Conservation (phyloP, 352 stramenopile species). For the Phytophthora hybrid region DNA sequence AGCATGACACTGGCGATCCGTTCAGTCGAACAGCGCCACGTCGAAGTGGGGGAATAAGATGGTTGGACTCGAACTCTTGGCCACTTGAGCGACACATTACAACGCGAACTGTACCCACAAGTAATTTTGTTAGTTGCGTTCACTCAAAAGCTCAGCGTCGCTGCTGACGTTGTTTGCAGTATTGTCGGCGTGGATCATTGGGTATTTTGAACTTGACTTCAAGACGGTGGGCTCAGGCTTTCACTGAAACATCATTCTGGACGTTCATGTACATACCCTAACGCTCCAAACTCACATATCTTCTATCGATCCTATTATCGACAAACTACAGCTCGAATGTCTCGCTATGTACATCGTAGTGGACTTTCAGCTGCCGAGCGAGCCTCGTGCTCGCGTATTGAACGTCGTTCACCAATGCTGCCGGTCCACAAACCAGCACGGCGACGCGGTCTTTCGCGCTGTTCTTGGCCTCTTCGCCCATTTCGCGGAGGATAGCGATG, state of each 20-base stretch:
- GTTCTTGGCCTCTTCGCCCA: constrained; percentile 48
- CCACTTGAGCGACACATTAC: not conserved
- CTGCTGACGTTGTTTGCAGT: not conserved
- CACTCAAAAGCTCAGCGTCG: not conserved
- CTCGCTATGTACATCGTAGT: constrained; percentile 60
- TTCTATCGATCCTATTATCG: constrained; percentile 14
- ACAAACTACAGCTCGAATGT: constrained; percentile 39
- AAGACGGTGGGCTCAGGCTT: not conserved
- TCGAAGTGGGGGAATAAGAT: constrained; percentile 6
- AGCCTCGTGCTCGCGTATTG: constrained; percentile 33
- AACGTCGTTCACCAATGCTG: constrained; percentile 41
- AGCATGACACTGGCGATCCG: constrained; percentile 18
- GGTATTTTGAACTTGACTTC: constrained; percentile 22
- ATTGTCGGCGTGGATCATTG: not conserved
- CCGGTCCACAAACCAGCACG: constrained; percentile 56
- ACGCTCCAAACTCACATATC: not conserved
- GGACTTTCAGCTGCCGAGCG: constrained; percentile 37
- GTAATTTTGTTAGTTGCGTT: constrained; percentile 4
- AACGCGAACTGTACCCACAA: constrained; percentile 9
- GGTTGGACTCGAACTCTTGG: constrained; percentile 6
- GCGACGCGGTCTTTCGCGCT: constrained; percentile 42
- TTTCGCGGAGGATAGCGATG: constrained; percentile 38
- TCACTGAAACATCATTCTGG: not conserved
- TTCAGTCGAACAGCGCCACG: constrained; percentile 2
- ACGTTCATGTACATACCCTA: not conserved